These are phyloP conservation scores for Leishmania martiniquensis DNA, from an alignment of 208 protist genomes.

Conservation along the genomic window DNA sequence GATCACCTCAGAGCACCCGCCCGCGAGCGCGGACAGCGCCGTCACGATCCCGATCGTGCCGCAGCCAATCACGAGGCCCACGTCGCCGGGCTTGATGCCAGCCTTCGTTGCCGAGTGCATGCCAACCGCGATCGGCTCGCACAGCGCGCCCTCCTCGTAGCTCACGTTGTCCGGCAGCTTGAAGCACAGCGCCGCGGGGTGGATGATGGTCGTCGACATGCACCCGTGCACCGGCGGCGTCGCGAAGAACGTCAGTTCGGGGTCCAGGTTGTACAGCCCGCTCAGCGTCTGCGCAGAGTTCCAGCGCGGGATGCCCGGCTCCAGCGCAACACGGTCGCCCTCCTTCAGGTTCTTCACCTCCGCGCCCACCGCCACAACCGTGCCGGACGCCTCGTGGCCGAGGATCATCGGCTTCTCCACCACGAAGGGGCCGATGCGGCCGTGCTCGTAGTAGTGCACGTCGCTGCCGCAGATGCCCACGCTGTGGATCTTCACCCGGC, in stretches of 20 bases:
- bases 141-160: conserved; percentile 72
- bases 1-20: conserved; percentile 56
- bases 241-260: conserved; percentile 69
- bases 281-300: conserved; percentile 50
- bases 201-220: conserved; percentile 52
- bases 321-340: conserved; percentile 74
- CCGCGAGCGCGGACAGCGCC: conserved; percentile 43
- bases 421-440: conserved; percentile 58
- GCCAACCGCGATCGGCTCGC: conserved; percentile 63
- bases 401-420: conserved; percentile 68
- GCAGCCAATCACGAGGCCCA: conserved; percentile 34
- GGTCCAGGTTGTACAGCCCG: conserved; percentile 78
- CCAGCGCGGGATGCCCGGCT: conserved; percentile 72
- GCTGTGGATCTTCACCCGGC: conserved; percentile 58
- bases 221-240: conserved; percentile 70
- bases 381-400: conserved; percentile 69
- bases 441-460: conserved; percentile 71
- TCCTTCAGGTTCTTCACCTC: conserved; percentile 50
- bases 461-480: conserved; percentile 79
- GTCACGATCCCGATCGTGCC: conserved; percentile 63
- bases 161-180: conserved; percentile 67
- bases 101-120: conserved; percentile 67
- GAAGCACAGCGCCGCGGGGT: conserved; percentile 65
- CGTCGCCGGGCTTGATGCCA: conserved; percentile 40
- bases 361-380: conserved; percentile 49